Evolutionary conservation across 1,284 basidiomycete species (phyloP).

Genomic region (Vanrija pseudolonga): DNA sequence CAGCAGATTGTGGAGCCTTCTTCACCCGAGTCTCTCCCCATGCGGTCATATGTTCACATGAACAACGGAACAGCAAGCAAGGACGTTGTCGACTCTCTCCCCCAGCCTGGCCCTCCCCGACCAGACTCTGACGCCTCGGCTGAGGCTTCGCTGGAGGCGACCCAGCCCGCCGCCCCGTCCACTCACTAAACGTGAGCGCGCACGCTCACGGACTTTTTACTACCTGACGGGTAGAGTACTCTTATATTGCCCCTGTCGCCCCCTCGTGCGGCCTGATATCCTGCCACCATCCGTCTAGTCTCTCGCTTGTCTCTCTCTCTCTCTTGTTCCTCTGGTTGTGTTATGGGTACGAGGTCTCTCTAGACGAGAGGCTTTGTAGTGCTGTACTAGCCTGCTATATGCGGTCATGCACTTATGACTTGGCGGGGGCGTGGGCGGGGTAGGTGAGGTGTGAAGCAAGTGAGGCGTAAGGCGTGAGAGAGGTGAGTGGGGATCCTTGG

Average conservation of each 20-base stretch:
- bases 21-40: constrained; percentile 24
- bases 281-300: not conserved
- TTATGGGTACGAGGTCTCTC: not conserved
- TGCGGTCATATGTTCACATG: constrained; percentile 37
- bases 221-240: not conserved
- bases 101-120: constrained; percentile 21
- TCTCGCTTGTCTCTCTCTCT: not conserved
- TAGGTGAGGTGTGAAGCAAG: too few species aligned
- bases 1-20: not conserved
- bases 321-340: not conserved
- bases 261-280: too few species aligned
- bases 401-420: too few species aligned
- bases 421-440: too few species aligned
- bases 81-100: constrained; percentile 31
- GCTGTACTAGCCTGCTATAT: too few species aligned
- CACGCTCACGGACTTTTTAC: not conserved
- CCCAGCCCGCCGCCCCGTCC: not conserved
- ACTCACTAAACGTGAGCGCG: not conserved
- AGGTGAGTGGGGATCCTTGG: too few species aligned
- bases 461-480: too few species aligned
- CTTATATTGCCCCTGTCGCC: not conserved
- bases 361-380: too few species aligned
- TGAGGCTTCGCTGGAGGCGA: not conserved
- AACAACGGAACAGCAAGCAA: constrained; percentile 35
- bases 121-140: not conserved